Conservation (phyloP, 2,329 filamentous ascomycete genomes). For the Diplodia mutila region DNA sequence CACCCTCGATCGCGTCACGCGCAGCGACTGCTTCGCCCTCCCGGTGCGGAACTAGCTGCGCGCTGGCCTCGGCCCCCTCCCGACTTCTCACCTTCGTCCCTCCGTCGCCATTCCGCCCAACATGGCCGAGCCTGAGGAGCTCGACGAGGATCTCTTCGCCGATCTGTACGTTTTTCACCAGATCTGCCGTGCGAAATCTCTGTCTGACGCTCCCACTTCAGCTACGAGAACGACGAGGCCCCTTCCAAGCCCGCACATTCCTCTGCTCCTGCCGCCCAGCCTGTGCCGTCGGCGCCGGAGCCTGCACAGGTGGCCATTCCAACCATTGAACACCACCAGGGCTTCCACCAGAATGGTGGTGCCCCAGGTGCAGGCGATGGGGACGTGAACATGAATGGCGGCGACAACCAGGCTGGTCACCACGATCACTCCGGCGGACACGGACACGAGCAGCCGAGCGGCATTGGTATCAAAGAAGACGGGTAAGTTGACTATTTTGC, state of each 20-base stretch:
- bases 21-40: slow-evolving; percentile 5
- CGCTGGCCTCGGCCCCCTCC: slow-evolving; percentile 14
- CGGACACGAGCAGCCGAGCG: slow-evolving; percentile 50
- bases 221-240: slow-evolving; percentile 46
- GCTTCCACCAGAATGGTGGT: slow-evolving; percentile 1
- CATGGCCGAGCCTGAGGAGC: slow-evolving; percentile 81
- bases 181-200: not conserved
- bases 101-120: slow-evolving; percentile 34
- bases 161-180: slow-evolving; percentile 74
- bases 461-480: slow-evolving; percentile 82
- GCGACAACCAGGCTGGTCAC: slow-evolving; percentile 37
- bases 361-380: slow-evolving; percentile 28
- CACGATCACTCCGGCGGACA: slow-evolving; percentile 40
- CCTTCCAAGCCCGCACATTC: slow-evolving; percentile 36
- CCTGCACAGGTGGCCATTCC: slow-evolving; percentile 32
- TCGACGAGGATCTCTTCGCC: slow-evolving; percentile 93
- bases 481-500: slow-evolving; percentile 66
- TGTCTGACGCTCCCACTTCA: slow-evolving; percentile 27
- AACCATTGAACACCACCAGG: slow-evolving; percentile 25
- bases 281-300: slow-evolving; percentile 27
- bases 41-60: slow-evolving; percentile 10
- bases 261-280: slow-evolving; percentile 27
- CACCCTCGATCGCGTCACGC: not conserved
- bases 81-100: slow-evolving; percentile 3
- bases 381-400: slow-evolving; percentile 37